Evolutionary conservation across 1,284 basidiomycete genomes (phyloP).

Genomic region (Caloboletus firmus): DNA sequence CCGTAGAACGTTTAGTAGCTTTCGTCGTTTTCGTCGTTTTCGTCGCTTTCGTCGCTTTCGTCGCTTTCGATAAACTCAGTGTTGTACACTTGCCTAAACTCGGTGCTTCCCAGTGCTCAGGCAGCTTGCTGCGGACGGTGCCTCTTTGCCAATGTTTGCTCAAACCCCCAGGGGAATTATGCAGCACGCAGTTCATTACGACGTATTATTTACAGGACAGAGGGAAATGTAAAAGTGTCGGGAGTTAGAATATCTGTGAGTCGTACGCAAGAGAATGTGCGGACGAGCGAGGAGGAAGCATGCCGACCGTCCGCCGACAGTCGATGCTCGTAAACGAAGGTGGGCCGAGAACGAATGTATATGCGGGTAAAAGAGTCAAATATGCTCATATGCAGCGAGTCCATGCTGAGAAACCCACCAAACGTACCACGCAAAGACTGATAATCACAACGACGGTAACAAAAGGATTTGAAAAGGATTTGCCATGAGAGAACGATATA

Average conservation of each 20-base stretch:
- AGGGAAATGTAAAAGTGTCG: not conserved
- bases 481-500: not conserved
- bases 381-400: constrained; percentile 3
- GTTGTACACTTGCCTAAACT: not conserved
- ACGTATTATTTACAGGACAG: constrained; percentile 13
- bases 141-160: not conserved
- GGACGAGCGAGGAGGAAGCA: not conserved
- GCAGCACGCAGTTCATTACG: not conserved
- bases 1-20: not conserved
- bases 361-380: not conserved
- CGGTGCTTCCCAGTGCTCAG: too few relatives aligned
- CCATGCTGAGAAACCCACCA: not conserved
- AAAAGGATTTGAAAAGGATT: not conserved
- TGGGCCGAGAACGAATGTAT: not conserved
- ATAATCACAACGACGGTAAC: not conserved
- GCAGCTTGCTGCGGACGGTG: too few relatives aligned
- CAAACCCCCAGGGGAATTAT: not conserved
- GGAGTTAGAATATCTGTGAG: constrained; percentile 5
- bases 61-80: not conserved
- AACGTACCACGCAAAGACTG: not conserved
- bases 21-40: not conserved
- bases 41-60: too few relatives aligned
- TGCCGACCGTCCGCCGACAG: not conserved
- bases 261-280: constrained; percentile 9
- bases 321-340: not conserved